Percentiles rank a stretch among this genome's conserved stretches.
These are phyloP conservation scores for Pseudogymnoascus sp. DNA, from an alignment of 2,329 filamentous ascomycete species.

Conservation along the genomic window DNA sequence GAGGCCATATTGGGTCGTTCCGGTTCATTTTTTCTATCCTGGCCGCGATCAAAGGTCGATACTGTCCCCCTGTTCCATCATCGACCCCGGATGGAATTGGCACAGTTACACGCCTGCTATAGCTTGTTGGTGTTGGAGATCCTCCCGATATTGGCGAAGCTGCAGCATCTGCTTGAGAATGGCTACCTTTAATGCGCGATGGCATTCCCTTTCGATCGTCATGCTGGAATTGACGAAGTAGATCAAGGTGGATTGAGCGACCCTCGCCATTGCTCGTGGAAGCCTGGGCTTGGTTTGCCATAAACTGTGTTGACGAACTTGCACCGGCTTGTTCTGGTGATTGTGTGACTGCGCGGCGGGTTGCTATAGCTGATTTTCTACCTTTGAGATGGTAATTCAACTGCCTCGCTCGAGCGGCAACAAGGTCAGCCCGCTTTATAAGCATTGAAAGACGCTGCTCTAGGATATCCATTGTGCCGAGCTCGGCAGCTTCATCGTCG, in stretches of 20 bases:
- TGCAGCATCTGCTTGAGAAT: conserved; percentile 7
- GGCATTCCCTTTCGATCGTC: conserved; percentile 22
- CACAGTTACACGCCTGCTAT: neutral
- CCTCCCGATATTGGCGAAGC: conserved; percentile 15
- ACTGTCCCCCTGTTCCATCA: conserved; percentile 29
- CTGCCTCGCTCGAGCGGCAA: conserved; percentile 64
- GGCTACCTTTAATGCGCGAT: conserved; percentile 17
- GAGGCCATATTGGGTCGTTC: conserved; percentile 69
- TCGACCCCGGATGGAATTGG: conserved; percentile 16
- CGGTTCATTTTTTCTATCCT: conserved; percentile 68
- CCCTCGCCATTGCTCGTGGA: conserved; percentile 11
- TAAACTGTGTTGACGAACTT: neutral
- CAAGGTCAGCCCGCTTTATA: conserved; percentile 71
- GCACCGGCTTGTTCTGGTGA: conserved; percentile 14
- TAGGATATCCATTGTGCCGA: conserved; percentile 75
- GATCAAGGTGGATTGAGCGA: conserved; percentile 41
- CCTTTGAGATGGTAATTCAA: conserved; percentile 74
- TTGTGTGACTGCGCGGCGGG: conserved; percentile 43
- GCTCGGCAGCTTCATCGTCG: conserved; percentile 78
- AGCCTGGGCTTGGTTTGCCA: neutral
- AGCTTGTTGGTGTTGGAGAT: conserved; percentile 11
- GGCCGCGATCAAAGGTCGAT: conserved; percentile 59
- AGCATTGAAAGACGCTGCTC: conserved; percentile 70
- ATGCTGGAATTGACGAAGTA: conserved; percentile 46
- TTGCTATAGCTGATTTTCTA: conserved; percentile 63